Percentiles rank a stretch among this genome's conserved stretches.
Conservation (phyloP, 805 yeast genomes). For the Ogataea corticis region DNA sequence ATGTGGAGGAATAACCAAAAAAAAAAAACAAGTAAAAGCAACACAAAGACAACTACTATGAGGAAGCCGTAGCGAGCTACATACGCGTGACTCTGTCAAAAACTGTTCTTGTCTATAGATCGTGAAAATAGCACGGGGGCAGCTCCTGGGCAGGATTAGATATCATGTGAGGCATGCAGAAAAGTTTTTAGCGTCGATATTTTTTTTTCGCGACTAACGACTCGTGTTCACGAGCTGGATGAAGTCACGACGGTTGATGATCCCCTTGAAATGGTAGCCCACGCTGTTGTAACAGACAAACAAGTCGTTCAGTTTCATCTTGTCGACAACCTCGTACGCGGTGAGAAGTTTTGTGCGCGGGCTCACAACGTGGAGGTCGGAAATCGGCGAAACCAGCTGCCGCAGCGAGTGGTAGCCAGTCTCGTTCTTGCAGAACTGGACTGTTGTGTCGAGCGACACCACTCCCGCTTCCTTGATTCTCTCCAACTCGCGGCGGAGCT, state of each 20-base stretch:
- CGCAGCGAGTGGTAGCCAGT: conserved; percentile 19
- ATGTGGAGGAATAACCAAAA: too few relatives aligned
- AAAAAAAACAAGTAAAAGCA: too few relatives aligned
- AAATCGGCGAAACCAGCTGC: conserved; percentile 13
- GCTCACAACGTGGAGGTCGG: conserved; percentile 31
- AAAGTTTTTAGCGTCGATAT: not conserved
- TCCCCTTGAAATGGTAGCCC: conserved; percentile 35
- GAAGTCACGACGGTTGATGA: conserved; percentile 37
- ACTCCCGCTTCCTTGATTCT: conserved; percentile 11
- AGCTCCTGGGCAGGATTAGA: too few relatives aligned
- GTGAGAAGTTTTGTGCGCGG: conserved; percentile 35
- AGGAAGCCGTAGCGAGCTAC: too few relatives aligned
- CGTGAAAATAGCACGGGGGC: too few relatives aligned
- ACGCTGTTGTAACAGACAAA: conserved; percentile 32
- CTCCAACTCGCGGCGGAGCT: conserved; percentile 33
- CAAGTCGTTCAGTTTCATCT: conserved; percentile 35
- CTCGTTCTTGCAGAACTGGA: conserved; percentile 15
- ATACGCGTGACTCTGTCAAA: too few relatives aligned
- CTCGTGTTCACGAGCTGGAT: conserved; percentile 17
- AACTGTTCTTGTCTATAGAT: too few relatives aligned
- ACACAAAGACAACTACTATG: too few relatives aligned
- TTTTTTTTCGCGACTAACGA: not conserved
- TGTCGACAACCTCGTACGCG: conserved; percentile 39
- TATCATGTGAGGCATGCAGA: too few relatives aligned
- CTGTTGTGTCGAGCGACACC: conserved; percentile 18